phyloP scores from a whole-genome alignment of 371 early-diverging fungal genomes.

The Mycotypha africana region DNA sequence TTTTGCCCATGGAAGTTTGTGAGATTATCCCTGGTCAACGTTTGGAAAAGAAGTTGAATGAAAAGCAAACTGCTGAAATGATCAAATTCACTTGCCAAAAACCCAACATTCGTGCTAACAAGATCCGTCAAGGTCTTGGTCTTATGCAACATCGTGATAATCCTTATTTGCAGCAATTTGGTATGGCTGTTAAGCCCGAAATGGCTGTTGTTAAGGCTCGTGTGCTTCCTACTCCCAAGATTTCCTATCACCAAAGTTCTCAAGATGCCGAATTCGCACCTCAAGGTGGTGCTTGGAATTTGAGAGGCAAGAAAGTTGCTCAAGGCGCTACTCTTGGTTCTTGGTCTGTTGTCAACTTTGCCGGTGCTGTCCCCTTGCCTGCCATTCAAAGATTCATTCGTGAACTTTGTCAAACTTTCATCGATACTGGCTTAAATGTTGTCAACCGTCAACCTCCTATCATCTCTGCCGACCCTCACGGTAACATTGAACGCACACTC shows the following conservation, averaged over 20 bases:
- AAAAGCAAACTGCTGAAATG: conserved; percentile 91
- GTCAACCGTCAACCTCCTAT: conserved; percentile 60
- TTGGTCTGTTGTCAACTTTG: conserved; percentile 79
- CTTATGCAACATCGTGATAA: conserved; percentile 51
- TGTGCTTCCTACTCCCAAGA: conserved; percentile 71
- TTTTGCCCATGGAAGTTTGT: conserved; percentile 92
- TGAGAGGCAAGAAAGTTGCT: conserved; percentile 79
- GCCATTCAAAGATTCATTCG: conserved; percentile 53
- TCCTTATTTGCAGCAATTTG: conserved; percentile 62
- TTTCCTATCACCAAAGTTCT: conserved; percentile 59
- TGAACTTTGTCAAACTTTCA: conserved; percentile 49
- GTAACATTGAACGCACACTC: conserved; percentile 62
- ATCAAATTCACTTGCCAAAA: conserved; percentile 87
- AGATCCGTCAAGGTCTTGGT: conserved; percentile 50
- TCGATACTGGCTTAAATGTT: conserved; percentile 62
- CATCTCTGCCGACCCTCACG: conserved; percentile 58
- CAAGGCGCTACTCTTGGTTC: conserved; percentile 71
- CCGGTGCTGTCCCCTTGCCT: conserved; percentile 24
- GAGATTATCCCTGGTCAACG: conserved; percentile 81
- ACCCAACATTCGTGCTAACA: conserved; percentile 67
- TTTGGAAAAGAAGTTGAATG: conserved; percentile 73
- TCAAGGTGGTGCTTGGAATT: conserved; percentile 86
- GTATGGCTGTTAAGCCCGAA: conserved; percentile 63
- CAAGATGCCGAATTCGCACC: conserved; percentile 68
- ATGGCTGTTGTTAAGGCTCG: conserved; percentile 60